Percentiles rank a stretch among this genome's conserved stretches.
These are phyloP conservation scores for Backusella macrospora DNA, from an alignment of 192 early-diverging fungal genomes.

Conservation along the genomic window DNA sequence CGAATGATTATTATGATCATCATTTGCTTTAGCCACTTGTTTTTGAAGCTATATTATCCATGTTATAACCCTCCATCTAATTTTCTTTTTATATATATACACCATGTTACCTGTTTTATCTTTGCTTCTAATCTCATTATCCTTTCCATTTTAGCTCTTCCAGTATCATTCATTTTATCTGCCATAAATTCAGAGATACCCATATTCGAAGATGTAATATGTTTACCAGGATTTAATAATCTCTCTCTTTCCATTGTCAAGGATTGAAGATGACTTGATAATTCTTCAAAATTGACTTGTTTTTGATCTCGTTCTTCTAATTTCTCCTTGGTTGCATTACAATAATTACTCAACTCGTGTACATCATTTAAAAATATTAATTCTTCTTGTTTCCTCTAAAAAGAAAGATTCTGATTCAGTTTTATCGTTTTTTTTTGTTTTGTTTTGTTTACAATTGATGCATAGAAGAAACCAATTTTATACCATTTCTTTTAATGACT, in stretches of 20 bases:
- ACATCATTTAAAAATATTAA: conserved; percentile 70
- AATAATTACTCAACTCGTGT: conserved; percentile 81
- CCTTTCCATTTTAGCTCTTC: conserved; percentile 79
- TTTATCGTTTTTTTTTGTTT: too few relatives aligned
- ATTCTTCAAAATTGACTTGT: conserved; percentile 91
- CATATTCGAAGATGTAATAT: conserved; percentile 55
- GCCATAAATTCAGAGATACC: conserved; percentile 76
- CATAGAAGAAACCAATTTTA: neutral
- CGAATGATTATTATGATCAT: conserved; percentile 69
- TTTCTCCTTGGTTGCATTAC: conserved; percentile 74
- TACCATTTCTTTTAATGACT: conserved; percentile 69
- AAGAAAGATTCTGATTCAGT: too few relatives aligned
- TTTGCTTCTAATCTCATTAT: conserved; percentile 74
- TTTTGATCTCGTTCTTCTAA: conserved; percentile 88
- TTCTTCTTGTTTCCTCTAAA: conserved; percentile 60
- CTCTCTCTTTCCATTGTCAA: conserved; percentile 72
- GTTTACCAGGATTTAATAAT: conserved; percentile 44
- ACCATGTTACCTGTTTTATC: conserved; percentile 58
- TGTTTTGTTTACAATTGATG: too few relatives aligned
- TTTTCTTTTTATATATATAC: conserved; percentile 35
- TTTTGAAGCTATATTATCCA: conserved; percentile 65
- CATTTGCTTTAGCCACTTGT: conserved; percentile 72
- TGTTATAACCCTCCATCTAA: conserved; percentile 59
- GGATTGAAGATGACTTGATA: conserved; percentile 73
- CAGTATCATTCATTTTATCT: conserved; percentile 86